Conservation (phyloP, 176 grass and related monocot genomes). For the Paspalum vaginatum region DNA sequence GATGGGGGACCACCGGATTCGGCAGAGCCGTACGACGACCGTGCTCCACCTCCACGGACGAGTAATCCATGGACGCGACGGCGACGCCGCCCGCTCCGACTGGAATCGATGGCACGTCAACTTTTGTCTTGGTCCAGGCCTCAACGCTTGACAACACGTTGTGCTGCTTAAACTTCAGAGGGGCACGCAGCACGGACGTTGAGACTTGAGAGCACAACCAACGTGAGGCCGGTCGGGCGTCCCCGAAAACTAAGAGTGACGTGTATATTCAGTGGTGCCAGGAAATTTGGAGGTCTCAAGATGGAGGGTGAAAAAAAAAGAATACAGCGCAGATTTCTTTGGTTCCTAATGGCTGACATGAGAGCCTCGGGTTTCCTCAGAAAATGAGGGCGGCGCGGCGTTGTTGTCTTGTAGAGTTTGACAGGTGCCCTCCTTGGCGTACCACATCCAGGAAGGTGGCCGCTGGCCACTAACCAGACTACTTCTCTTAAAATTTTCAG, state of each 20-base stretch:
- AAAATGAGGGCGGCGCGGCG: neutral
- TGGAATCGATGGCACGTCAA: neutral
- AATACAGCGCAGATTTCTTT: neutral
- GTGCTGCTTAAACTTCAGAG: neutral
- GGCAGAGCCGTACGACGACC: conserved; percentile 23
- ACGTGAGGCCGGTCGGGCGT: no score
- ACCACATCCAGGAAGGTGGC: neutral
- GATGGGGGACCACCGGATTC: neutral
- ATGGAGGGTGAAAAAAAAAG: neutral
- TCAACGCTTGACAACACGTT: neutral
- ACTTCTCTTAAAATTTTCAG: neutral
- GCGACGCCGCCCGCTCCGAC: no score
- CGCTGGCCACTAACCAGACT: neutral
- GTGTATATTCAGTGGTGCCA: neutral
- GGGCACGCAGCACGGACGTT: neutral
- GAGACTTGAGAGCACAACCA: neutral
- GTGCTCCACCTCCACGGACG: neutral
- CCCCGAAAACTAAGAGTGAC: no score
- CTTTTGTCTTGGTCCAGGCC: conserved; percentile 11
- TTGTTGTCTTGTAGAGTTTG: no score
- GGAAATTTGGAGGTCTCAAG: neutral
- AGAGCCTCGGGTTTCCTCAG: neutral
- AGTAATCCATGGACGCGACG: no score
- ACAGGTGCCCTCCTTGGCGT: neutral
- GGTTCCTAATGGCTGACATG: neutral